Percentiles rank a stretch among this genome's conserved stretches.
These are phyloP conservation scores for Boletus fagicola DNA, from an alignment of 768 basidiomycete genomes.

Conservation along the genomic window DNA sequence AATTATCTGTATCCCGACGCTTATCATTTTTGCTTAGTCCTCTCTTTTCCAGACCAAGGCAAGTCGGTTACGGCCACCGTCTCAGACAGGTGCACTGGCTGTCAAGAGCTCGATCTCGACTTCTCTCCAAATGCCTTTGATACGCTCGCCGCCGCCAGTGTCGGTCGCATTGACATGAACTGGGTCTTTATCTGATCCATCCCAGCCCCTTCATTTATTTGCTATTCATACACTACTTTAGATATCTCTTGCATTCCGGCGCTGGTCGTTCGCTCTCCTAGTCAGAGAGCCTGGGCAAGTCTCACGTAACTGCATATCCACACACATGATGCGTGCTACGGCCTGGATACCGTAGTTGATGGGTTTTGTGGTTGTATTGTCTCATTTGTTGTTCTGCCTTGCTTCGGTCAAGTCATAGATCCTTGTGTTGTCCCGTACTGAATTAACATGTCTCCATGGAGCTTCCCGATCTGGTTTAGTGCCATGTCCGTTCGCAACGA, in stretches of 20 bases:
- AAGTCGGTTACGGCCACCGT: slow-evolving; percentile 48
- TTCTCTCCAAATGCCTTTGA: slow-evolving; percentile 60
- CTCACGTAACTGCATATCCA: slow-evolving; percentile 10
- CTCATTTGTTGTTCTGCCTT: slow-evolving; percentile 20
- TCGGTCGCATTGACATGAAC: slow-evolving; percentile 54
- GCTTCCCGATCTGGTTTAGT: neutral
- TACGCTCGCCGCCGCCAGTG: slow-evolving; percentile 38
- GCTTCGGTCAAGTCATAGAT: slow-evolving; percentile 36
- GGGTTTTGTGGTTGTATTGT: slow-evolving; percentile 16
- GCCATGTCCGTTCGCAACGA: neutral
- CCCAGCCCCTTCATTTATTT: slow-evolving; percentile 19
- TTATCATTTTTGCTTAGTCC: slow-evolving; percentile 6
- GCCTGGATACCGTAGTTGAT: slow-evolving; percentile 30
- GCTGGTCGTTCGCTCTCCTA: slow-evolving; percentile 28
- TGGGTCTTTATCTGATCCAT: slow-evolving; percentile 37
- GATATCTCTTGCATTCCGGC: neutral
- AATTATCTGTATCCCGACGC: slow-evolving; percentile 20
- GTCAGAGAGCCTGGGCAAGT: slow-evolving; percentile 29
- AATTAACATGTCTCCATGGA: neutral
- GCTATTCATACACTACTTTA: slow-evolving; percentile 25
- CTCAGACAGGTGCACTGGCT: slow-evolving; percentile 64
- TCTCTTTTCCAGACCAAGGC: slow-evolving; percentile 45
- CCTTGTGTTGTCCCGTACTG: slow-evolving; percentile 10
- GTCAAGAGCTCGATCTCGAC: slow-evolving; percentile 50
- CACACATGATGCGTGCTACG: slow-evolving; percentile 26